Base-by-base conservation (phyloP, 2,329 filamentous ascomycete species). In the Colletotrichum cordylinicola region DNA sequence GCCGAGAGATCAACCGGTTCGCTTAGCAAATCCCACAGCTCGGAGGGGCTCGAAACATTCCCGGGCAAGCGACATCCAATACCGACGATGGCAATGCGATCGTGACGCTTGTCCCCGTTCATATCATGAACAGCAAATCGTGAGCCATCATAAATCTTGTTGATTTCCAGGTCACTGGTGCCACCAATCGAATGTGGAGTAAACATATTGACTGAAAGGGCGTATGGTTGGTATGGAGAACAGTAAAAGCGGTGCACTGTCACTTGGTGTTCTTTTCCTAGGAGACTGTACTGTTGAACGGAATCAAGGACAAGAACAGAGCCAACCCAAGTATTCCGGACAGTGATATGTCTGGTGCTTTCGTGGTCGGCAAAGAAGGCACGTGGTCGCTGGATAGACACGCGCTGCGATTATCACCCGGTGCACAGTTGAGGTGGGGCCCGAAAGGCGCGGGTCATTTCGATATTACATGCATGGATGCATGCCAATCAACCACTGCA, bases 21-120 rank as follows among this genome's bases (percentile, higher is more conserved):
- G 58, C 58, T 64, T 15, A 79, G 56, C 18, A 80, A 65, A 8
- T 78, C 69, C 79, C 79, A 80, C 6, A 80, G 64, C 21, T 52
- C 56, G 3, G 78, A 80, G 29, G 78, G 79, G 12, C 74, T 78
- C 21, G 55, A 74, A 6, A 67, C 75, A n/a, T 70, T 68, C 16
- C 79, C 79, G 6, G 78, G 78, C 48, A 80, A 80, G 6, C 79
- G 78, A 55, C 79, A 80, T 16, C 67, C 78, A 29, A 71, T 79
- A 6, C 79, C 79, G 21, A 80, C 76, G n/a, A 80, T 79, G 60
- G 79, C 79, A 27, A 80, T 80, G 21, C 74, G 78, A 60, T 80
- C 79, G 37, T 67, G 68, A 21, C 31, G 48, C 66, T 37, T 56
- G 37, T 12, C 13, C 8, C 21, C 24, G 55, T 24, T 37, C 7